A percentile compares a stretch with the other conserved stretches of the same genome.
Conservation (phyloP, 139 green algal genomes). For the Chlorella vulgaris region DNA sequence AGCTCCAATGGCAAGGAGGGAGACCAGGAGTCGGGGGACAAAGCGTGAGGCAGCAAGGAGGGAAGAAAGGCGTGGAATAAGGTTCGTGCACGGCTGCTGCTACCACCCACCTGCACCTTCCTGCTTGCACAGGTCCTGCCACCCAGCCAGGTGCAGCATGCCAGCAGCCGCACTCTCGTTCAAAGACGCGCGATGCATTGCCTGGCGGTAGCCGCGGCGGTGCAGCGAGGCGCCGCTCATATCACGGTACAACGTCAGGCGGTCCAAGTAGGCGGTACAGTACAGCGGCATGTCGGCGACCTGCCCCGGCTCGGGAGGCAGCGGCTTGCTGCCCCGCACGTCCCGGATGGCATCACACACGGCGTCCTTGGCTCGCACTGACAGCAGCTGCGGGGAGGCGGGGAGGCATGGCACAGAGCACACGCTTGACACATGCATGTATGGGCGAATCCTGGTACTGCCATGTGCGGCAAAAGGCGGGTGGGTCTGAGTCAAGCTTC, state of each 20-base stretch:
- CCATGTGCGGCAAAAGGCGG: too few relatives aligned
- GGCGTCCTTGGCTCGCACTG: slow-evolving; percentile 74
- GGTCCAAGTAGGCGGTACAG: slow-evolving; percentile 69
- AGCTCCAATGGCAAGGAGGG: neutral
- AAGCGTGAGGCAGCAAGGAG: neutral
- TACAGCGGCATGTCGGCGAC: slow-evolving; percentile 83
- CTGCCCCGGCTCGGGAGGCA: slow-evolving; percentile 47
- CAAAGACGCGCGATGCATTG: slow-evolving; percentile 87
- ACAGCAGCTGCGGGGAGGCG: slow-evolving; percentile 45
- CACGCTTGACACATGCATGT: too few relatives aligned
- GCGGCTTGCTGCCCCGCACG: slow-evolving; percentile 56
- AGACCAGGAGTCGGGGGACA: neutral
- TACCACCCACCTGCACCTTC: neutral
- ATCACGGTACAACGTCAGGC: slow-evolving; percentile 79
- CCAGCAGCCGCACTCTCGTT: slow-evolving; percentile 91
- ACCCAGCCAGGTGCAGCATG: slow-evolving; percentile 71
- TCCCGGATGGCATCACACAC: slow-evolving; percentile 84
- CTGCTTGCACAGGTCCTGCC: slow-evolving; percentile 42
- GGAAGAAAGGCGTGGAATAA: neutral
- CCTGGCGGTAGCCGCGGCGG: slow-evolving; percentile 76
- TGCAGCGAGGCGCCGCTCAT: slow-evolving; percentile 85
- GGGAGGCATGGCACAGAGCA: neutral
- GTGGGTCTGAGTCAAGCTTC: too few relatives aligned
- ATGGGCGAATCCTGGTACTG: too few relatives aligned
- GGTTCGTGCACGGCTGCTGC: too few relatives aligned